A percentile compares a stretch with the other conserved stretches of the same genome.
Evolutionary conservation across 805 yeast genomes (phyloP).

Genomic region (Wickerhamiella azymoides): DNA sequence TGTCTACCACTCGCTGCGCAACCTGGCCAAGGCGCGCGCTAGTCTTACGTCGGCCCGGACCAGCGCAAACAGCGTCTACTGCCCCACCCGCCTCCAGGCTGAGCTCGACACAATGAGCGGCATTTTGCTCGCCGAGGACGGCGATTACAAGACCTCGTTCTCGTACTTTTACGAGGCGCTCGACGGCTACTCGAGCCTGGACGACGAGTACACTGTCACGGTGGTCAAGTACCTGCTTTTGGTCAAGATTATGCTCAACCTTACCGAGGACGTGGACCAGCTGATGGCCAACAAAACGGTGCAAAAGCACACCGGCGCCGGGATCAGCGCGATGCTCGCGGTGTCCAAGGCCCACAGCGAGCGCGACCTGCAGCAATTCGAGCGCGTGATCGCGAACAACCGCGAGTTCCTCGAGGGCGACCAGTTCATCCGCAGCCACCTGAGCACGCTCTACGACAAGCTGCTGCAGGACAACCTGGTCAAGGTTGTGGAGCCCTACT

Average conservation of each 20-base stretch:
- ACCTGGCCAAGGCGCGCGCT: constrained; percentile 81
- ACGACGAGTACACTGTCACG: constrained; percentile 39
- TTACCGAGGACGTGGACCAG: constrained; percentile 71
- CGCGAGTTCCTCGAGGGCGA: constrained; percentile 65
- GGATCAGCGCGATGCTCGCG: constrained; percentile 91
- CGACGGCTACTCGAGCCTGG: constrained; percentile 69
- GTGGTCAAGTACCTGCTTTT: constrained; percentile 86
- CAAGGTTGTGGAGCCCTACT: constrained; percentile 91
- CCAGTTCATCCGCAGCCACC: constrained; percentile 78
- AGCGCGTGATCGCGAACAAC: constrained; percentile 61
- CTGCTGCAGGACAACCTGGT: constrained; percentile 83
- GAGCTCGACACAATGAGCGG: constrained; percentile 94
- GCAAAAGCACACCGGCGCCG: constrained; percentile 61
- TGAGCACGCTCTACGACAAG: constrained; percentile 84
- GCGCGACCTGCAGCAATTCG: constrained; percentile 83
- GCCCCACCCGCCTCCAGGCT: constrained; percentile 88
- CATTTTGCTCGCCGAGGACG: constrained; percentile 88
- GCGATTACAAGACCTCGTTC: constrained; percentile 89
- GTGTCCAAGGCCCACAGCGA: constrained; percentile 81
- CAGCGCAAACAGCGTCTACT: constrained; percentile 90
- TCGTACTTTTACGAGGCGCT: constrained; percentile 92
- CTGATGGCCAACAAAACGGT: constrained; percentile 63
- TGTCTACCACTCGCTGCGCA: constrained; percentile 81
- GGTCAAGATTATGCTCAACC: constrained; percentile 83
- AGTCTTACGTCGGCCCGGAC: constrained; percentile 91